Conservation (phyloP, 176 grass and related monocot species). For the Metroxylon sagu region DNA sequence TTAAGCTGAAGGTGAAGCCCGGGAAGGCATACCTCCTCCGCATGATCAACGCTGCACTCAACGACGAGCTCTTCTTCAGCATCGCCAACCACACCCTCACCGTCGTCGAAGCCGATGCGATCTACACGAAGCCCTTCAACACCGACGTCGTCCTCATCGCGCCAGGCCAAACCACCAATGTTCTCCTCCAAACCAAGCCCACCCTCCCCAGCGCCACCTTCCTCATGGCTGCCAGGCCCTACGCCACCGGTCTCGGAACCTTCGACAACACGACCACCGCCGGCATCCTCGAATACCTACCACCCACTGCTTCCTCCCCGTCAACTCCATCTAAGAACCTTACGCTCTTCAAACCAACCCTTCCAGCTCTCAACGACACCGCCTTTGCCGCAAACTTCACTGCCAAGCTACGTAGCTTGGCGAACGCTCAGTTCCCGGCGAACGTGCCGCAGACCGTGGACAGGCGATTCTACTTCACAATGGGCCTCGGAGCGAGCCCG, state of each 20-base stretch:
- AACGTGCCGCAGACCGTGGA: neutral
- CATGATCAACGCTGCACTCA: slow-evolving; percentile 70
- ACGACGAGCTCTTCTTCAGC: slow-evolving; percentile 59
- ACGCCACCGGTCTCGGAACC: slow-evolving; percentile 1
- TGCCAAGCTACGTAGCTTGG: slow-evolving; percentile 2
- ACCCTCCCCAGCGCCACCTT: neutral
- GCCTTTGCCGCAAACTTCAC: neutral
- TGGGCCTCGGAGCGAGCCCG: neutral
- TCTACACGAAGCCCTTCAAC: slow-evolving; percentile 14
- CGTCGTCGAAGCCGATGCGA: slow-evolving; percentile 48
- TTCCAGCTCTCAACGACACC: slow-evolving; percentile 1
- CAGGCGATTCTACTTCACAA: slow-evolving; percentile 1
- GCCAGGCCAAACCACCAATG: slow-evolving; percentile 7
- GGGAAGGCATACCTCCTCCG: slow-evolving; percentile 51
- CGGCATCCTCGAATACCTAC: neutral
- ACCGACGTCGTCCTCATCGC: neutral
- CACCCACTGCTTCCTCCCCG: neutral
- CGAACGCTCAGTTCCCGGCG: neutral
- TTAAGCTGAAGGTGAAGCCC: slow-evolving; percentile 47
- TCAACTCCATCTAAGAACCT: slow-evolving; percentile 22
- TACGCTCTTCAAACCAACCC: slow-evolving; percentile 25
- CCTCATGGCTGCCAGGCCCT: slow-evolving; percentile 7
- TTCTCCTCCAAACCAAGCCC: slow-evolving; percentile 5
- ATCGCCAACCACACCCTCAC: slow-evolving; percentile 60
- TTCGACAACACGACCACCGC: slow-evolving; percentile 7